Base-by-base conservation (phyloP, 2,329 filamentous ascomycete genomes). In the Cladophialophora exuberans region DNA sequence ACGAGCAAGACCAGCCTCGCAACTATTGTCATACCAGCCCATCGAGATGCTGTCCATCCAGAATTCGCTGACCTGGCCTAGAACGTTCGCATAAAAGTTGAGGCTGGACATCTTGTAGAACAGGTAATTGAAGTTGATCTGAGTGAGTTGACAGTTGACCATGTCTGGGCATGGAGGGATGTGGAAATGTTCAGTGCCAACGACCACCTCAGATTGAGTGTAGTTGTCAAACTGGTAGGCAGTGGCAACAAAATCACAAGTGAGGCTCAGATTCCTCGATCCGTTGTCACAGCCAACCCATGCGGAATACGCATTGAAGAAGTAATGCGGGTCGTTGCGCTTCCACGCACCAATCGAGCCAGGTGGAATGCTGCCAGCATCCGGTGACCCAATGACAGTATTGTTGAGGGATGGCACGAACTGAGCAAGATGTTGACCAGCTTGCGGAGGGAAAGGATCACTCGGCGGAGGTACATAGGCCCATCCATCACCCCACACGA, bases 401-500 rank as follows among this genome's bases (percentile, higher is more conserved):
- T 76, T 80, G 2, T 79, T 65, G 46, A 76, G 73, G 2, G 47
- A 53, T 1, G 77, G 77, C 13, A 71, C 66, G 10, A 77, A 80
- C 1, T 71, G 64, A 43, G 54, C 60, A 6, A 66, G 56, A 9
- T 49, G 62, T 35, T 49, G 36, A 9, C 61, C 59, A 22, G 56
- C 44, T 25, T 62, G 57, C 2, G 78, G 72, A 10, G 68, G 63
- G 57, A 75, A 79, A 6, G 76, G 75, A 55, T 75, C 70, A 52
- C 67, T 70, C 35, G 73, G 72, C 33, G 73, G 71, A 3, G 76
- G 74, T 26, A 76, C 72, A 61, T 80, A 79, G 3, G 74, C 72
- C 65, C 74, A 81, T 18, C 78, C 79, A 52, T 76, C 71, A 36
- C 76, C 76, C 66, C 78, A 81, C 64, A 73, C 74, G 43, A 81